A percentile compares a stretch with the other conserved stretches of the same genome.
phyloP scores from a whole-genome alignment of 257 asterid genomes.

The Osmanthus fragrans region DNA sequence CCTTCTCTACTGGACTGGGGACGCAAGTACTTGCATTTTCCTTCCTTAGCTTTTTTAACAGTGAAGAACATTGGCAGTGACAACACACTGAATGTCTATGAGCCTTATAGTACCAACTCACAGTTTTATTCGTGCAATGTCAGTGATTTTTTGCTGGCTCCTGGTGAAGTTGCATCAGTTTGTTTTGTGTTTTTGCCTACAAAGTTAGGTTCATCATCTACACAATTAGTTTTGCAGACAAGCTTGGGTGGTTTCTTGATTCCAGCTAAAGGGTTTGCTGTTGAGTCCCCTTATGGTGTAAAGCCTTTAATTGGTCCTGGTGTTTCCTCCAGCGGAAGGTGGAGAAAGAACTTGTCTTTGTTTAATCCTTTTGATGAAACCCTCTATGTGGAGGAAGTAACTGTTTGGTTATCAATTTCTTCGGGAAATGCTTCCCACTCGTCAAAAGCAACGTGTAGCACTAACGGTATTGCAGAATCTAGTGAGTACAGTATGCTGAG shows the following conservation, averaged over 20 bases:
- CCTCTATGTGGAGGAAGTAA: conserved; percentile 70
- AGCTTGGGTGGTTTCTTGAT: conserved; percentile 82
- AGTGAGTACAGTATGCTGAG: conserved; percentile 29
- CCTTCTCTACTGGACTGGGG: conserved; percentile 81
- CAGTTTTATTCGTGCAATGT: conserved; percentile 83
- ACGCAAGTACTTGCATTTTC: conserved; percentile 48
- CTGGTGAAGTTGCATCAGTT: conserved; percentile 66
- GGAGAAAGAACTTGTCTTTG: conserved; percentile 70
- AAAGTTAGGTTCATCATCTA: conserved; percentile 56
- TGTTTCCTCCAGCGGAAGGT: conserved; percentile 64
- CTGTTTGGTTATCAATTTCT: conserved; percentile 69
- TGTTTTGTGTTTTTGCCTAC: conserved; percentile 70
- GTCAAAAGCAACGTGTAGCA: conserved; percentile 51
- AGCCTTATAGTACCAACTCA: conserved; percentile 64
- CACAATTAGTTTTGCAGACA: conserved; percentile 79
- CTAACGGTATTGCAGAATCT: conserved; percentile 28
- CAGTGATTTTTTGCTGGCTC: conserved; percentile 59
- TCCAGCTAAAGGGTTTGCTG: conserved; percentile 68
- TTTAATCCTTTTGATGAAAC: conserved; percentile 76
- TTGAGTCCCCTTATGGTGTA: conserved; percentile 69
- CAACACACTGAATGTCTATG: conserved; percentile 41
- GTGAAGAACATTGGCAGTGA: conserved; percentile 60
- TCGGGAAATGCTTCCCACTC: conserved; percentile 47
- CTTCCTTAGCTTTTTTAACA: conserved; percentile 57
- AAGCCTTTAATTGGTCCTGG: conserved; percentile 49